phyloP scores from a whole-genome alignment of 2,329 filamentous ascomycete species.

The Botryotinia narcissicola region DNA sequence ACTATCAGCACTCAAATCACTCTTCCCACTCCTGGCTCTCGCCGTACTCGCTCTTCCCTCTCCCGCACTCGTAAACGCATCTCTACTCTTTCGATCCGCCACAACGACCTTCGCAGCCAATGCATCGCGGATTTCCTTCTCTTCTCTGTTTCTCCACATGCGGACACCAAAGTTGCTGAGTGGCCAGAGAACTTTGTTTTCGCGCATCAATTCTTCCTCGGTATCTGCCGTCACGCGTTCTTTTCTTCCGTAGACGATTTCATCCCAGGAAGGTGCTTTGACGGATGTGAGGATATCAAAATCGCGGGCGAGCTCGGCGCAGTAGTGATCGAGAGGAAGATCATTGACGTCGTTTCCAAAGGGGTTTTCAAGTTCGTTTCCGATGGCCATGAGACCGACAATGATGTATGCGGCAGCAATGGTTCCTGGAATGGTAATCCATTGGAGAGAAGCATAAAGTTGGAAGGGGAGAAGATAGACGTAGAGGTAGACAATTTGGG shows the following conservation, averaged over 20 bases:
- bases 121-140: constrained; percentile 44
- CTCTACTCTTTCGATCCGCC: constrained; percentile 15
- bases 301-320: constrained; percentile 69
- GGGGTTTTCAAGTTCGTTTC: constrained; percentile 80
- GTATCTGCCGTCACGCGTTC: constrained; percentile 10
- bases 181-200: constrained; percentile 41
- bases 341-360: constrained; percentile 85
- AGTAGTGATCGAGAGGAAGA: constrained; percentile 72
- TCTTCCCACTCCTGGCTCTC: constrained; percentile 1
- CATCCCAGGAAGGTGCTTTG: constrained; percentile 26
- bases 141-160: constrained; percentile 45
- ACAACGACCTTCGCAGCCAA: constrained; percentile 35
- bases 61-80: not conserved
- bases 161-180: constrained; percentile 43
- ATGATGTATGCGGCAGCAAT: constrained; percentile 77
- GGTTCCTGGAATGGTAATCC: constrained; percentile 76
- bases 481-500: constrained; percentile 84
- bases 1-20: not conserved
- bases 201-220: constrained; percentile 1
- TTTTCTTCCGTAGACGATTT: constrained; percentile 24
- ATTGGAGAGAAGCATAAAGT: constrained; percentile 60
- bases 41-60: not conserved
- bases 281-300: constrained; percentile 61
- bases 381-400: constrained; percentile 72
- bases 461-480: constrained; percentile 80